These are phyloP conservation scores for Auricularia heimuer DNA, from an alignment of 768 basidiomycete genomes.

Conservation along the genomic window DNA sequence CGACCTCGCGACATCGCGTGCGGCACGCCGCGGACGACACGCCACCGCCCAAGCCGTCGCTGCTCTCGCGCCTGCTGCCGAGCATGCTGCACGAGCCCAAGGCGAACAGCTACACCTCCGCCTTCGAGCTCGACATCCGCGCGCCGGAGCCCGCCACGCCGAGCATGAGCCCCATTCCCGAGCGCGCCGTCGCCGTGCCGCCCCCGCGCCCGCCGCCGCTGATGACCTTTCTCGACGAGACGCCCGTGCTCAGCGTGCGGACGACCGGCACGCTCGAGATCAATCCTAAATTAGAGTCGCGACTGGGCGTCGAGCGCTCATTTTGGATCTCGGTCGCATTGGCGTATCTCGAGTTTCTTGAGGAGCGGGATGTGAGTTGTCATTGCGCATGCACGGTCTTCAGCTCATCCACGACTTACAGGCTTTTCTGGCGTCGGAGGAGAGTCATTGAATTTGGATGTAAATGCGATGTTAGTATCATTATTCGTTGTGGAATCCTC, in stretches of 20 bases:
- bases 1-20: constrained; percentile 17
- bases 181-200: constrained; percentile 10
- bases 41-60: neutral
- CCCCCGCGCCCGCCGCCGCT: constrained; percentile 33
- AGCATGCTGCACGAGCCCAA: constrained; percentile 21
- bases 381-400: neutral
- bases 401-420: neutral
- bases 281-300: constrained; percentile 41
- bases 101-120: constrained; percentile 14
- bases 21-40: constrained; percentile 13
- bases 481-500: neutral
- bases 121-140: constrained; percentile 8
- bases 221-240: constrained; percentile 61
- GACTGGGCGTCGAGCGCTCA: constrained; percentile 60
- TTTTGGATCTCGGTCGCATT: constrained; percentile 72
- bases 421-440: neutral
- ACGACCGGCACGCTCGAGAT: constrained; percentile 57
- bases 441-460: neutral
- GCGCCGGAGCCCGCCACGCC: constrained; percentile 1
- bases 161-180: neutral
- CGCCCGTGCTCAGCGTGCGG: constrained; percentile 50
- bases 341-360: constrained; percentile 68
- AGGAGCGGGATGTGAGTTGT: constrained; percentile 60
- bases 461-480: neutral
- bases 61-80: constrained; percentile 13